A percentile compares a stretch with the other conserved stretches of the same genome.
phyloP scores from a whole-genome alignment of 2,329 filamentous ascomycete genomes.

The Fusarium pseudoanthophilum region DNA sequence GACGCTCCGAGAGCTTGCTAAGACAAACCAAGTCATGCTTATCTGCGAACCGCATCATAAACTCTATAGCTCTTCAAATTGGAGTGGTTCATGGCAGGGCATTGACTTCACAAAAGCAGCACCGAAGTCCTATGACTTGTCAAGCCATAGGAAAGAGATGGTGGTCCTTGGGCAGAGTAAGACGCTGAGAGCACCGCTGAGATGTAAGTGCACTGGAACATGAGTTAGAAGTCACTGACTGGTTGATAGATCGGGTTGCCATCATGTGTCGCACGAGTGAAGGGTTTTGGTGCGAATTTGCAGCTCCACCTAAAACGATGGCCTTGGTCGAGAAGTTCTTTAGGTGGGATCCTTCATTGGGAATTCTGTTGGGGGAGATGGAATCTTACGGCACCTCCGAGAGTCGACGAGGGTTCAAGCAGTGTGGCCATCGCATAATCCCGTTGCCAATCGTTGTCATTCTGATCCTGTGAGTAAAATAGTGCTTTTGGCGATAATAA shows the following conservation, averaged over 20 bases:
- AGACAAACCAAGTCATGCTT: not conserved
- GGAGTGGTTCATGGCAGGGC: slow-evolving; percentile 5
- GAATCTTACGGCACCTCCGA: not conserved
- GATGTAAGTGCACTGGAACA: not conserved
- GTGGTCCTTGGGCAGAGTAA: not conserved
- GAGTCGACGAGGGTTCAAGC: not conserved
- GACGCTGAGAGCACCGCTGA: not conserved
- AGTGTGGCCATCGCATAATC: no score
- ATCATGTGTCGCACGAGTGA: slow-evolving; percentile 16
- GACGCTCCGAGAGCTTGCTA: not conserved
- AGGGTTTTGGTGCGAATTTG: slow-evolving; percentile 24
- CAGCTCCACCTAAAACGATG: not conserved
- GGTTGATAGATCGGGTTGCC: not conserved
- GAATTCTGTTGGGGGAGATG: not conserved
- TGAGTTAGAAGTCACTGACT: not conserved
- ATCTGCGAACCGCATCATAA: slow-evolving; percentile 2
- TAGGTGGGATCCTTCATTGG: not conserved
- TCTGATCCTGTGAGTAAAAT: not conserved
- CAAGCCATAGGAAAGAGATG: not conserved
- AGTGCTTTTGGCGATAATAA: fast-evolving
- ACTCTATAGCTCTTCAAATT: slow-evolving; percentile 2
- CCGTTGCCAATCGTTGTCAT: not conserved
- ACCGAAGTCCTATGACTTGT: not conserved
- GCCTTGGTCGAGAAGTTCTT: not conserved
- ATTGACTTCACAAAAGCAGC: not conserved